Evolutionary conservation across 2,329 filamentous ascomycete species (phyloP).

Genomic region (Pseudogymnoascus sp.): DNA sequence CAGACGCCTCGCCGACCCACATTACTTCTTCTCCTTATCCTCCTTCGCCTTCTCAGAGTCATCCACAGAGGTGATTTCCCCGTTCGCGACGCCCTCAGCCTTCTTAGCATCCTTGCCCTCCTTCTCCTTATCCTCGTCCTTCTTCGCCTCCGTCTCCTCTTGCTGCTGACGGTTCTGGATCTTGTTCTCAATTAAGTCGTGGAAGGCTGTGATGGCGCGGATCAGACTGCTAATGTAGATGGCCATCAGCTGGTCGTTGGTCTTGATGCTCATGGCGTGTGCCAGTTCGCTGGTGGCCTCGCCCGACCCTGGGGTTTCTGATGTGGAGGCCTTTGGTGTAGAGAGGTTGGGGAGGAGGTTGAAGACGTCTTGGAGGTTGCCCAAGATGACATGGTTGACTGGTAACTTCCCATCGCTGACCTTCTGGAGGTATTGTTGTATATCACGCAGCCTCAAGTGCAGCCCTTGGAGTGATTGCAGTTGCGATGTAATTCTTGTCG

Average conservation of each 20-base stretch:
- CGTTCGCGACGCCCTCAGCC: conserved; percentile 39
- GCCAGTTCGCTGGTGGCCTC: conserved; percentile 71
- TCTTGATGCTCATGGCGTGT: conserved; percentile 98
- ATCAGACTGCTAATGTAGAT: conserved; percentile 97
- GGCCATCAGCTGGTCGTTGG: conserved; percentile 96
- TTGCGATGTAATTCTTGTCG: conserved; percentile 94
- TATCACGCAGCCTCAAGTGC: conserved; percentile 88
- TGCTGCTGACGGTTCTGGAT: conserved; percentile 97
- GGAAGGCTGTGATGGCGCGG: conserved; percentile 95
- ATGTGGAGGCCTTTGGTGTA: conserved; percentile 62
- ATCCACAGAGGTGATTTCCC: conserved; percentile 42
- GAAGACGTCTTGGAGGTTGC: conserved; percentile 98
- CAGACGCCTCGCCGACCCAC: conserved; percentile 22
- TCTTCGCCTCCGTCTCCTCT: conserved; percentile 86
- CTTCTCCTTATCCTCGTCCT: conserved; percentile 48
- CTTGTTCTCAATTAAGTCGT: conserved; percentile 99
- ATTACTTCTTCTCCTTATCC: conserved; percentile 42
- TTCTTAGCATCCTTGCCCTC: conserved; percentile 66
- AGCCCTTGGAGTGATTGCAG: conserved; percentile 94
- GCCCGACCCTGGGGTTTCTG: conserved; percentile 38
- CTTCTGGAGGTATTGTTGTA: conserved; percentile 90
- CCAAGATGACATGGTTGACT: conserved; percentile 93
- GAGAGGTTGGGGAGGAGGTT: conserved; percentile 95
- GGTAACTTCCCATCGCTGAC: conserved; percentile 88
- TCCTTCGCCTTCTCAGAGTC: conserved; percentile 45